These are phyloP conservation scores for Penicillium flavigenum DNA, from an alignment of 495 filamentous ascomycete genomes.

Conservation along the genomic window DNA sequence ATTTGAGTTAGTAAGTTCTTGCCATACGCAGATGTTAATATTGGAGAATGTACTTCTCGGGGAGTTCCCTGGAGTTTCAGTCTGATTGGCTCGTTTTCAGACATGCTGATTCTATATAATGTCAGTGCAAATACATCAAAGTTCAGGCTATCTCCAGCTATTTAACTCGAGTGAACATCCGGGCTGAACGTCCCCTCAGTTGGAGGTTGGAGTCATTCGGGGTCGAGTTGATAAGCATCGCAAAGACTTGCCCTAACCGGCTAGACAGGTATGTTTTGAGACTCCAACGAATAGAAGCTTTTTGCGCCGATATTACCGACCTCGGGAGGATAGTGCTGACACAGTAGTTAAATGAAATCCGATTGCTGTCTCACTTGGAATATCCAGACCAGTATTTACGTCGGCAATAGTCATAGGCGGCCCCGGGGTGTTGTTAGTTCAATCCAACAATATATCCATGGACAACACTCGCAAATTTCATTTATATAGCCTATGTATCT, in stretches of 20 bases:
- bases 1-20: background rate
- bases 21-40: background rate
- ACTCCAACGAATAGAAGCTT: constrained; percentile 5
- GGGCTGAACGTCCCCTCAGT: constrained; percentile 14
- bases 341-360: background rate
- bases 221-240: constrained; percentile 20
- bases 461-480: background rate
- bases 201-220: constrained; percentile 32
- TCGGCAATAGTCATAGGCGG: too few species aligned
- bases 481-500: background rate
- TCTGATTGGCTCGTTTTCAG: constrained; percentile 19
- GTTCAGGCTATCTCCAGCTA: background rate
- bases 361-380: background rate
- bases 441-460: too few species aligned
- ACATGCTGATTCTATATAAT: background rate
- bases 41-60: constrained; percentile 26
- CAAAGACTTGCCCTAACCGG: constrained; percentile 21
- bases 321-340: background rate
- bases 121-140: background rate
- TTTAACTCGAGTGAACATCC: background rate
- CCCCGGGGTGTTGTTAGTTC: too few species aligned
- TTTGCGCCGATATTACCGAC: background rate
- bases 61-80: constrained; percentile 28
- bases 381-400: too few species aligned
- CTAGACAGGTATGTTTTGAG: background rate